Percentiles rank a stretch among this genome's conserved stretches.
Evolutionary conservation across 169 alveolate species (phyloP).

Genomic region (Blepharisma undulans): DNA sequence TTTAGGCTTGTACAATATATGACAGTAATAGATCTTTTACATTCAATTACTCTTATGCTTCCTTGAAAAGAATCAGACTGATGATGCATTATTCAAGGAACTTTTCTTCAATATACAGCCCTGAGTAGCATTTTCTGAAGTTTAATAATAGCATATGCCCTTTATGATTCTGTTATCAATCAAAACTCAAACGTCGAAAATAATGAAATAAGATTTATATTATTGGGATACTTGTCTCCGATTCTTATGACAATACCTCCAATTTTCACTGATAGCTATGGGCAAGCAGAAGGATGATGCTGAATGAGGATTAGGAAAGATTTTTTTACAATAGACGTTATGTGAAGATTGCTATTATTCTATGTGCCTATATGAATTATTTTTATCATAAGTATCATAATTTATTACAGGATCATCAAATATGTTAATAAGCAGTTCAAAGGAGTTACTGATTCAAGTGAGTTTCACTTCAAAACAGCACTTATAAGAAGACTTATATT

Average conservation of each 20-base stretch:
- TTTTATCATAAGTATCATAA: background rate
- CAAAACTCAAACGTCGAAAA: background rate
- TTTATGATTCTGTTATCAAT: background rate
- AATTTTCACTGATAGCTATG: slow-evolving; percentile 23
- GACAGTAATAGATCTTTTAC: background rate
- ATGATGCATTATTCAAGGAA: slow-evolving; percentile 4
- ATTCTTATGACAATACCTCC: background rate
- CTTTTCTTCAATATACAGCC: background rate
- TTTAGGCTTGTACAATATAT: slow-evolving; percentile 17
- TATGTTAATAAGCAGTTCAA: background rate
- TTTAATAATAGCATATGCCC: background rate
- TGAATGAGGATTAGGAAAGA: background rate
- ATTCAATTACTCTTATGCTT: slow-evolving; percentile 11
- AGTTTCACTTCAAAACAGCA: background rate
- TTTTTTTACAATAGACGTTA: background rate
- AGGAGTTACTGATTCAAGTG: background rate
- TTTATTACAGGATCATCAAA: background rate
- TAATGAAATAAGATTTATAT: background rate
- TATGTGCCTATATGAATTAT: background rate
- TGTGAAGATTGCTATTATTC: background rate
- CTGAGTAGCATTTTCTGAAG: background rate
- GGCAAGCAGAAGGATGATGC: slow-evolving; percentile 29
- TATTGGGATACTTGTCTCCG: background rate
- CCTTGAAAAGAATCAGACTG: background rate
- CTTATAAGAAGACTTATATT: slow-evolving; percentile 14